phyloP scores from a whole-genome alignment of 2,329 filamentous ascomycete genomes.

The Elsinoe necatrix region DNA sequence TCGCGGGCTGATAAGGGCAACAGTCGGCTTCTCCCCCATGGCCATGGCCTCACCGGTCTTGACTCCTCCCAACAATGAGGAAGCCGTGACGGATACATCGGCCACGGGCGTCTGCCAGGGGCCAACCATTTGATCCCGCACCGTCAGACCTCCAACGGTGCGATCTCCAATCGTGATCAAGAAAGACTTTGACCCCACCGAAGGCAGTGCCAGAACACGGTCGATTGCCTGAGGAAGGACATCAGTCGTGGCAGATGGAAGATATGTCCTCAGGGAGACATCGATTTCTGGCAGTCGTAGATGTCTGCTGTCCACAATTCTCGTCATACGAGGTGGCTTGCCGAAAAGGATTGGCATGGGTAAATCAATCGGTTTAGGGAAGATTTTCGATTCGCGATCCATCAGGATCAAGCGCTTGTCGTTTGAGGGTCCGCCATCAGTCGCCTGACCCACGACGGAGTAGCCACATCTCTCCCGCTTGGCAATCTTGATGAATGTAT shows the following conservation, averaged over 20 bases:
- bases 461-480: slow-evolving; percentile 84
- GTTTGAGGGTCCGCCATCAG: slow-evolving; percentile 51
- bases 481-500: slow-evolving; percentile 59
- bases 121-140: slow-evolving; percentile 90
- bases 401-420: slow-evolving; percentile 68
- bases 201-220: slow-evolving; percentile 72
- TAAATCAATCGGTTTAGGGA: slow-evolving; percentile 75
- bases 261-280: slow-evolving; percentile 59
- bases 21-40: slow-evolving; percentile 83
- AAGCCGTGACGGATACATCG: slow-evolving; percentile 86
- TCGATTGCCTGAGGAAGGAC: slow-evolving; percentile 58
- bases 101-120: slow-evolving; percentile 93
- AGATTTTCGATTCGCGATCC: slow-evolving; percentile 66
- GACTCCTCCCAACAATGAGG: slow-evolving; percentile 63
- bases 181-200: slow-evolving; percentile 95
- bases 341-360: slow-evolving; percentile 86
- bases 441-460: slow-evolving; percentile 78
- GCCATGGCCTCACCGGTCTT: slow-evolving; percentile 92
- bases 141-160: slow-evolving; percentile 79
- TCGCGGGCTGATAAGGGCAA: slow-evolving; percentile 81
- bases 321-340: slow-evolving; percentile 72
- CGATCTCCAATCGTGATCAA: slow-evolving; percentile 94
- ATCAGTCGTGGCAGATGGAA: slow-evolving; percentile 41
- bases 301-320: slow-evolving; percentile 62
- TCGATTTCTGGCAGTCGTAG: slow-evolving; percentile 64